phyloP scores from a whole-genome alignment of 768 basidiomycete genomes.

The Suillus fuscotomentosus region DNA sequence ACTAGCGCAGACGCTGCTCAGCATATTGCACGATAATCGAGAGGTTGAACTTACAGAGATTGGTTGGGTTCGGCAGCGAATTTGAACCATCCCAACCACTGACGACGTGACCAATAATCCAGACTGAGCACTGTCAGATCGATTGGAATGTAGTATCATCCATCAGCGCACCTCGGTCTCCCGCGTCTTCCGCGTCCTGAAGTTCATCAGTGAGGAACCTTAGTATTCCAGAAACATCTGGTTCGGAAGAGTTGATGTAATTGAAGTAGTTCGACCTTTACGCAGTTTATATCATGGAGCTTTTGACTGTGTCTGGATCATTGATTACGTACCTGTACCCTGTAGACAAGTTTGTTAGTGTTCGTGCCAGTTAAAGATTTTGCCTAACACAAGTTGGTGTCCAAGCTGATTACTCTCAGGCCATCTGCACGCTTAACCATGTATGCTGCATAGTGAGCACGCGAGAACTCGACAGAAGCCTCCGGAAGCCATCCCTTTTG shows the following conservation, averaged over 20 bases:
- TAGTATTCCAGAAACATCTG: slow-evolving; percentile 74
- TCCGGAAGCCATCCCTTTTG: slow-evolving; percentile 68
- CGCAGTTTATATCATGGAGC: slow-evolving; percentile 4
- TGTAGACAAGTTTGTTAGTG: slow-evolving; percentile 9
- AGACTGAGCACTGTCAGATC: slow-evolving; percentile 33
- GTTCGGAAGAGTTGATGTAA: slow-evolving; percentile 69
- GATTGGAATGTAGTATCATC: neutral
- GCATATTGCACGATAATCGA: neutral
- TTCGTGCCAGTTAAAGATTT: neutral
- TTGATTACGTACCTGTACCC: slow-evolving; percentile 30
- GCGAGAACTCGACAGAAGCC: slow-evolving; percentile 53
- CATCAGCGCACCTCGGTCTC: slow-evolving; percentile 57
- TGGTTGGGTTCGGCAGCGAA: slow-evolving; percentile 59
- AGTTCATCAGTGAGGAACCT: slow-evolving; percentile 76
- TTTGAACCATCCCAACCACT: slow-evolving; percentile 75
- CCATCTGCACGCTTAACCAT: slow-evolving; percentile 67
- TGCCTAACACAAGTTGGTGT: slow-evolving; percentile 71
- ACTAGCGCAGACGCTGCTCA: slow-evolving; percentile 25
- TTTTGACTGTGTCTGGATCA: slow-evolving; percentile 1
- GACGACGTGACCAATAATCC: slow-evolving; percentile 57
- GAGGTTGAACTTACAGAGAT: slow-evolving; percentile 55
- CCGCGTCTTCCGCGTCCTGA: slow-evolving; percentile 74
- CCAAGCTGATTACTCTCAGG: slow-evolving; percentile 68
- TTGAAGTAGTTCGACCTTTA: slow-evolving; percentile 68
- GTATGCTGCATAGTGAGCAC: slow-evolving; percentile 70